Base-by-base conservation (phyloP, 495 filamentous ascomycete genomes). In the Hamigera avellanea region DNA sequence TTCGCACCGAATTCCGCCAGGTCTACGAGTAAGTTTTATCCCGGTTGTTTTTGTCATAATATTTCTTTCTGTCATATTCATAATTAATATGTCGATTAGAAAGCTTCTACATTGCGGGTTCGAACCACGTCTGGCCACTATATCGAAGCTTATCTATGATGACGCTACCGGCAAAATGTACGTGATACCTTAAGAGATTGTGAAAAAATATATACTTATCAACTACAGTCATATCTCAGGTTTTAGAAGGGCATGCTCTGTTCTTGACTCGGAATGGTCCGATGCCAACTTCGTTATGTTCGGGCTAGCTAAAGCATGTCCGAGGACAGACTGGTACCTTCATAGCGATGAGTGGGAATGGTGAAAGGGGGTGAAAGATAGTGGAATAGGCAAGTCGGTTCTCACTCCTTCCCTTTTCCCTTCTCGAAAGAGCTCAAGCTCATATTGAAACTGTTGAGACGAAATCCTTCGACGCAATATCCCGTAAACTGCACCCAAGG, bases 211-310 rank as follows among this genome's bases (percentile, higher is more conserved):
- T n/a, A n/a, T n/a, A n/a, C n/a, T n/a, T n/a, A n/a, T n/a, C n/a
- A n/a, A n/a, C n/a, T n/a, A n/a, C n/a, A n/a, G n/a, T n/a, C 38
- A 35, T 34, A 16, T 40, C 19, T 40, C 31, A 10, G 38, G 38
- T 1, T 40, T 40, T 34, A 9, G 13, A 26, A 15, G 30, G 2
- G 38, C 31, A 19, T 18, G 19, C 25, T 23, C n/a, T 28, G 38
- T 33, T 19, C 12, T 14, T 19, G 33, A 28, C 23, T 15, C 33
- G 18, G 38, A 40, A 16, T 40, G 31, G 38, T 15, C 23, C 33
- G 23, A 41, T 7, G 29, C 23, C 21, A 19, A 36, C 39, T 36
- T 28, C 23, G 25, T 30, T 21, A 17, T 35, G 38, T 41, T 29
- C 29, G 7, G n/a, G 13, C 29, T 41, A 15, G 39, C 32, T 6